These are phyloP conservation scores for Colletotrichum tamarilloi DNA, from an alignment of 2,329 filamentous ascomycete genomes.

Conservation along the genomic window DNA sequence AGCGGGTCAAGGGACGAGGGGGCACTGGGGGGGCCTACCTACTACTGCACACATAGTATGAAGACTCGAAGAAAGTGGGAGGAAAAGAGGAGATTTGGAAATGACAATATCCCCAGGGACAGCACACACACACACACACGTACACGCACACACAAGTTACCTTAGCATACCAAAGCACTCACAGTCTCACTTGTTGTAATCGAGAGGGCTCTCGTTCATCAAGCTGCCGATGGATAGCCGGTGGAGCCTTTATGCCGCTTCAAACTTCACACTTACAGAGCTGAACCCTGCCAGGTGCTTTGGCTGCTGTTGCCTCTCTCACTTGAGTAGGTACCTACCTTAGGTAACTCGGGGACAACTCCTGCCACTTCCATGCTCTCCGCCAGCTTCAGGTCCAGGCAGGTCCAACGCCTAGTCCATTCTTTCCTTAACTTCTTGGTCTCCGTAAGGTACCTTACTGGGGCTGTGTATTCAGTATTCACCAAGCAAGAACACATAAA, in stretches of 20 bases:
- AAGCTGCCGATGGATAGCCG: background rate
- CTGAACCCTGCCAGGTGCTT: background rate
- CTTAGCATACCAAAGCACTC: too few species aligned
- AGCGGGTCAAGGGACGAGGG: constrained; percentile 21
- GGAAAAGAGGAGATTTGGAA: constrained; percentile 19
- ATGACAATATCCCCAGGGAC: constrained; percentile 20
- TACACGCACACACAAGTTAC: background rate
- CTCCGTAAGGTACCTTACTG: too few species aligned
- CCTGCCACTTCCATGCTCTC: background rate
- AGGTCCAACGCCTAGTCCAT: background rate
- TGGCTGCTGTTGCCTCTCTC: background rate
- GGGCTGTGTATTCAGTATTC: background rate
- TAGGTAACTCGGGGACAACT: background rate
- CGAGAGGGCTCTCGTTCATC: background rate
- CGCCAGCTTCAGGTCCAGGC: background rate
- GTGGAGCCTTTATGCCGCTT: constrained; percentile 12
- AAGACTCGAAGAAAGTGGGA: background rate
- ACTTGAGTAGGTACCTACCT: too few species aligned
- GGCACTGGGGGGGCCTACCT: background rate
- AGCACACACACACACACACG: background rate
- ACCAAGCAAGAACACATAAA: too few species aligned
- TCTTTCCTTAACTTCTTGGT: too few species aligned
- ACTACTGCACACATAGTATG: background rate
- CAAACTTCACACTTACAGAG: background rate
- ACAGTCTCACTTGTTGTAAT: too few species aligned